A percentile compares a stretch with the other conserved stretches of the same genome.
Evolutionary conservation across 768 basidiomycete species (phyloP).

Genomic region (Strobilomyces confusus): DNA sequence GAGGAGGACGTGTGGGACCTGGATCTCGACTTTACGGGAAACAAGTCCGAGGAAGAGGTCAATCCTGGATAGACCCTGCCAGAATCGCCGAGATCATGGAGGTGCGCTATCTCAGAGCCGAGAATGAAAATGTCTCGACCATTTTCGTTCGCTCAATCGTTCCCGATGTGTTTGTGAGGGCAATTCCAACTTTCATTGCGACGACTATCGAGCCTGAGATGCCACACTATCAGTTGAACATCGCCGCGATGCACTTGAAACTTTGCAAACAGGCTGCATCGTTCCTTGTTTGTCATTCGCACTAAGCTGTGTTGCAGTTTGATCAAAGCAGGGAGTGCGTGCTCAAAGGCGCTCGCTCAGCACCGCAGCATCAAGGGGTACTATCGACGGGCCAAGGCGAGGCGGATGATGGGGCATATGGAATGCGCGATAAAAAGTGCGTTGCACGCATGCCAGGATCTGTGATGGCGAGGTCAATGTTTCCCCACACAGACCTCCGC

Average conservation of each 20-base stretch:
- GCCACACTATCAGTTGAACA: conserved; percentile 72
- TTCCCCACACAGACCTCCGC: conserved; percentile 49
- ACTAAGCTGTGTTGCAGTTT: conserved; percentile 42
- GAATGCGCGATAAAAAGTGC: conserved; percentile 62
- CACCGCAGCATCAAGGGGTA: conserved; percentile 67
- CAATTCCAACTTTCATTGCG: conserved; percentile 62
- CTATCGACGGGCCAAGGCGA: conserved; percentile 65
- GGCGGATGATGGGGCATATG: conserved; percentile 51
- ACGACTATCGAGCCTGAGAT: conserved; percentile 69
- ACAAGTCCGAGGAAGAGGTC: conserved; percentile 48
- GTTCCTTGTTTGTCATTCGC: conserved; percentile 6
- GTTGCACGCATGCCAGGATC: neutral
- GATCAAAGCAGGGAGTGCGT: conserved; percentile 69
- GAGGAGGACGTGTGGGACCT: conserved; percentile 77
- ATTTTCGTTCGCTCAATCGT: neutral
- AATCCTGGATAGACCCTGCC: conserved; percentile 33
- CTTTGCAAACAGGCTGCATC: conserved; percentile 52
- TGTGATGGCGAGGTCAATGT: neutral
- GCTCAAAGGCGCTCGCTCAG: conserved; percentile 60
- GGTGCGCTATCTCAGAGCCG: conserved; percentile 65
- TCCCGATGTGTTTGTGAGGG: conserved; percentile 42
- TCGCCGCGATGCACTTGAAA: conserved; percentile 72
- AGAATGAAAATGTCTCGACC: conserved; percentile 45
- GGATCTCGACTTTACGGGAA: conserved; percentile 59
- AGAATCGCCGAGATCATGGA: conserved; percentile 69